Evolutionary conservation across 441 rosid genomes (phyloP), one percentile per base, ranked within the genome.

Genomic region (Syzygium syzygioides): DNA sequence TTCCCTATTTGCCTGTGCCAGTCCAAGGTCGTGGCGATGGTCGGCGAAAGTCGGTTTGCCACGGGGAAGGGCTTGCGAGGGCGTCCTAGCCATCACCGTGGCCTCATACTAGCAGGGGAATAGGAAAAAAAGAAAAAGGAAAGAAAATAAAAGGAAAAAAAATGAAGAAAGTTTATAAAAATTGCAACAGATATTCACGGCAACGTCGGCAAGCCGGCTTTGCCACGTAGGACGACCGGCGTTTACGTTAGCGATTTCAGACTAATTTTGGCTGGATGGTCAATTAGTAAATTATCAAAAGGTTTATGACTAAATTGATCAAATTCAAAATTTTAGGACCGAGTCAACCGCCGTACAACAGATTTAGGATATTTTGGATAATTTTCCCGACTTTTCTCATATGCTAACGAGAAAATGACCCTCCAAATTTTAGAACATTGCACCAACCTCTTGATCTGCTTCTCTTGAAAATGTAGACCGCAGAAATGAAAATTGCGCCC

Each of bases 191-290:
- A 26, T 15, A 59, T 59, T 26, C 7, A 3, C 0, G 28, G 13
- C 2, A 13, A 0, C 2, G 0, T 5, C n/a, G 15, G 13, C 1
- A 41, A 41, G 45, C 45, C 45, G 45, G 7, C 45, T 1, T 0
- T 60, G 17, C 28, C 0, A 26, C 14, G 0, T 12, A 26, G 0
- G 0, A 13, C 2, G 0, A 13, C 0, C 0, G 0, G 5, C 5
- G 7, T 59, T 3, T 7, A 0, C 17, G 13, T 13, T 0, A 60
- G 17, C 3, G 0, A 60, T 60, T 60, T 60, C 28, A 1, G 13
- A 8, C 3, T 7, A 60, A 28, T n/a, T 13, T 60, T 60, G 17
- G 28, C 0, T 8, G 2, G 0, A 60, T 60, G 32, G 9, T 28
- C 28, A 60, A 28, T 28, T 28, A 1, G 8, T 9, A 60, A 60